Conservation (phyloP, 1,284 basidiomycete species). For the Microbotryomycetes sp. region DNA sequence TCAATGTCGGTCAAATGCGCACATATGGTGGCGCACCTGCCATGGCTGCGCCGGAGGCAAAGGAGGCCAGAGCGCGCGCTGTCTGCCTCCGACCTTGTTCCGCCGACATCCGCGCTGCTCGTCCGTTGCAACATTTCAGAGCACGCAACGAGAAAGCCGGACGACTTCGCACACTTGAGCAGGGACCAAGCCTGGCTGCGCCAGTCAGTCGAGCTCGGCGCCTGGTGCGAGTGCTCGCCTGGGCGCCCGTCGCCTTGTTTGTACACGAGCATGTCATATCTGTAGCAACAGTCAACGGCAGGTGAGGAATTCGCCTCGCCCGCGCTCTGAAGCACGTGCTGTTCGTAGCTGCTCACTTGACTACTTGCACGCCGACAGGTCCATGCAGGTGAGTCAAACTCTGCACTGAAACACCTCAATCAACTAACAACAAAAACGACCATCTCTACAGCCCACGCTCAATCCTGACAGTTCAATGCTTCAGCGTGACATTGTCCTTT, state of each 20-base stretch:
- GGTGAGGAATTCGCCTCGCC: slow-evolving; percentile 34
- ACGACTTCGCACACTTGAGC: too few relatives aligned
- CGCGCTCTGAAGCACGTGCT: background rate
- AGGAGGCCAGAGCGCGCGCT: too few relatives aligned
- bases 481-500: slow-evolving; percentile 46
- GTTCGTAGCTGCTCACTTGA: background rate
- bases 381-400: slow-evolving; percentile 41
- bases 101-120: too few relatives aligned
- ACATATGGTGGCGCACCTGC: slow-evolving; percentile 6
- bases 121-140: too few relatives aligned
- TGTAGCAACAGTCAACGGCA: slow-evolving; percentile 45
- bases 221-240: slow-evolving; percentile 37
- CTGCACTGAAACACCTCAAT: background rate
- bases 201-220: background rate
- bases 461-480: slow-evolving; percentile 43
- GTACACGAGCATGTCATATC: slow-evolving; percentile 45
- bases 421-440: too few relatives aligned
- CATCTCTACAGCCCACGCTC: slow-evolving; percentile 41
- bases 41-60: too few relatives aligned
- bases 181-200: slow-evolving; percentile 7
- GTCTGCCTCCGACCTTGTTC: too few relatives aligned
- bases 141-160: too few relatives aligned
- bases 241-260: slow-evolving; percentile 48
- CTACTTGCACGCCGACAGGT: slow-evolving; percentile 9
- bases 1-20: background rate